These are phyloP conservation scores for Boletellus emodensis DNA, from an alignment of 768 basidiomycete species.

Conservation along the genomic window DNA sequence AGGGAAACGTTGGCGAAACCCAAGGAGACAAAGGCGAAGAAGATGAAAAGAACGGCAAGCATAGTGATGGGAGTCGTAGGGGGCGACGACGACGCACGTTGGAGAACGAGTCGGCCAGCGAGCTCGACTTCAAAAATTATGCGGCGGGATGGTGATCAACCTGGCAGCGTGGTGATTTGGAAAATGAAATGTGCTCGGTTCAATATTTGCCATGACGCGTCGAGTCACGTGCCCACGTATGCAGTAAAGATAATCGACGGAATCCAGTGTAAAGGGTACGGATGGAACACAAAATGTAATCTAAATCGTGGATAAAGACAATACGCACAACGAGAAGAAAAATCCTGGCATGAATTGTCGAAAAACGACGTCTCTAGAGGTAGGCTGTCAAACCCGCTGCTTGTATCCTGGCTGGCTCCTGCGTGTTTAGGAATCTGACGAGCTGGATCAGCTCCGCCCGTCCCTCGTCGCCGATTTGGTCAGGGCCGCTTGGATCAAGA, in stretches of 20 bases:
- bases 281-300: constrained; percentile 11
- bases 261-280: neutral
- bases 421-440: constrained; percentile 63
- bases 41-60: constrained; percentile 56
- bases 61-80: constrained; percentile 57
- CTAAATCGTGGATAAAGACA: constrained; percentile 13
- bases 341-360: no score
- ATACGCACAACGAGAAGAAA: no score
- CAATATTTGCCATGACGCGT: constrained; percentile 10
- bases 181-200: constrained; percentile 13
- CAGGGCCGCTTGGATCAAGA: constrained; percentile 66
- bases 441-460: constrained; percentile 73
- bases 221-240: constrained; percentile 25
- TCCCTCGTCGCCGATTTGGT: constrained; percentile 79
- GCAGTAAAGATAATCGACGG: neutral
- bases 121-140: constrained; percentile 36
- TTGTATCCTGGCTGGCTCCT: constrained; percentile 75
- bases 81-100: constrained; percentile 36
- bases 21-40: constrained; percentile 38
- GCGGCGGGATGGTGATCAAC: constrained; percentile 5
- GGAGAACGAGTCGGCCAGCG: constrained; percentile 55
- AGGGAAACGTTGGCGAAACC: constrained; percentile 48
- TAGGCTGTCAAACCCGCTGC: constrained; percentile 66
- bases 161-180: neutral
- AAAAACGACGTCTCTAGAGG: constrained; percentile 34